Percentiles rank a stretch among this genome's conserved stretches.
Evolutionary conservation across 805 yeast genomes (phyloP).

Genomic region (Barnettozyma californica): DNA sequence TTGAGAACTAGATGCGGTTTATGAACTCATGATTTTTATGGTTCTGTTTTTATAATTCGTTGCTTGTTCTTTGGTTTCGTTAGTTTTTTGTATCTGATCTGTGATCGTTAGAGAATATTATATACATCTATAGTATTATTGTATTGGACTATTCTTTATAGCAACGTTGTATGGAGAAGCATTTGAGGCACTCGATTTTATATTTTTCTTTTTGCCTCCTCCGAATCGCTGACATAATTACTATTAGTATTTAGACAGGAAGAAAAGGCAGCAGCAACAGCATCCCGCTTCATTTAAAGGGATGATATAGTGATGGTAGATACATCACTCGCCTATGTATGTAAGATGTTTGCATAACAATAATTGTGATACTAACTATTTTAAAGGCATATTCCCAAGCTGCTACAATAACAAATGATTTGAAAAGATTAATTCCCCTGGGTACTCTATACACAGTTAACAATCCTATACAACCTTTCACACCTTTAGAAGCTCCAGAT

Average conservation of each 20-base stretch:
- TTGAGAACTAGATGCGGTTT: slow-evolving; percentile 17
- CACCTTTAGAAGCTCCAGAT: slow-evolving; percentile 34
- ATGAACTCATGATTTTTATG: not conserved
- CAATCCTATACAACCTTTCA: slow-evolving; percentile 36
- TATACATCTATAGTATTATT: not conserved
- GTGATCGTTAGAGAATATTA: not conserved
- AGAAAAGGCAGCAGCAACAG: too few species aligned
- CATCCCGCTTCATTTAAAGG: too few species aligned
- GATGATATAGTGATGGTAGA: not conserved
- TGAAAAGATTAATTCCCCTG: slow-evolving; percentile 33
- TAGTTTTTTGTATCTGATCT: slow-evolving; percentile 1
- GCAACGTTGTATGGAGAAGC: too few species aligned
- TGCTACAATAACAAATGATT: slow-evolving; percentile 14
- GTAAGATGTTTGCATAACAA: not conserved
- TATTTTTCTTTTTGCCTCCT: too few species aligned
- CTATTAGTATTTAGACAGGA: too few species aligned
- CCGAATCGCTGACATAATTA: too few species aligned
- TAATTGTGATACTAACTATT: not conserved
- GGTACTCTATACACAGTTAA: slow-evolving; percentile 44
- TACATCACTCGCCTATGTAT: not conserved
- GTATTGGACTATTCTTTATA: not conserved
- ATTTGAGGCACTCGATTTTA: too few species aligned
- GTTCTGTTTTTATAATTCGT: not conserved
- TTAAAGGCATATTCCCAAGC: not conserved
- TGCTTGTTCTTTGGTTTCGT: not conserved